A percentile compares a stretch with the other conserved stretches of the same genome.
Evolutionary conservation across 2,329 filamentous ascomycete genomes (phyloP).

Genomic region (Teratosphaeria nubilosa): DNA sequence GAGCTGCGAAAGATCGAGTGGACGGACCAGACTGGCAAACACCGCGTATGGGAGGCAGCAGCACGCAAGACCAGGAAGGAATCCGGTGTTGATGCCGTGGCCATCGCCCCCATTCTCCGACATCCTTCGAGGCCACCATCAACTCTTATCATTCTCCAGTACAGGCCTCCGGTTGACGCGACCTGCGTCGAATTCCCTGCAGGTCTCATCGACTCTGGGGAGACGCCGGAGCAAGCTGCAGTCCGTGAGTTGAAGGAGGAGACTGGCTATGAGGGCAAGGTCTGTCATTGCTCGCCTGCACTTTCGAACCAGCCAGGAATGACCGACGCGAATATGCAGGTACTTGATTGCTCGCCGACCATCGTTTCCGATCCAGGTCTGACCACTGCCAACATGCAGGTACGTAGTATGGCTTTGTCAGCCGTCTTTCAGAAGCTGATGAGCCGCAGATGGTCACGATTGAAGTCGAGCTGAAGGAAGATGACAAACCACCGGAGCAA

Average conservation of each 20-base stretch:
- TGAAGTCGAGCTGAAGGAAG: slow-evolving; percentile 43
- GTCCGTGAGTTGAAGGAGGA: slow-evolving; percentile 52
- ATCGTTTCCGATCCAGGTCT: slow-evolving; percentile 58
- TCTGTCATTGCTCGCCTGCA: slow-evolving; percentile 40
- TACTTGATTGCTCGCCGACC: slow-evolving; percentile 47
- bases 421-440: background rate
- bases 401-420: slow-evolving; percentile 8
- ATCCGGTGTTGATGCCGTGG: slow-evolving; percentile 50
- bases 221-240: slow-evolving; percentile 46
- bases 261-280: slow-evolving; percentile 50
- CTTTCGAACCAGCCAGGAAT: slow-evolving; percentile 51
- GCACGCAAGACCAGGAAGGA: slow-evolving; percentile 43
- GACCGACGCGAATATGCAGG: slow-evolving; percentile 26
- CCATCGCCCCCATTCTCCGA: slow-evolving; percentile 45
- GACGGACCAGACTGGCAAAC: slow-evolving; percentile 35
- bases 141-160: slow-evolving; percentile 49
- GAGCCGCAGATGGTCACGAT: slow-evolving; percentile 43
- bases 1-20: slow-evolving; percentile 46
- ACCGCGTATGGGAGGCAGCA: slow-evolving; percentile 42
- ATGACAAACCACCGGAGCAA: slow-evolving; percentile 47
- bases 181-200: slow-evolving; percentile 52
- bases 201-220: slow-evolving; percentile 48
- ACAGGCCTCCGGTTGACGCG: slow-evolving; percentile 49
- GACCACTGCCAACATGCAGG: slow-evolving; percentile 51
- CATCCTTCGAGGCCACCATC: slow-evolving; percentile 37